A percentile compares a stretch with the other conserved stretches of the same genome.
phyloP scores from a whole-genome alignment of 202 grass and related monocot species.

The Miscanthus sacchariflorus region DNA sequence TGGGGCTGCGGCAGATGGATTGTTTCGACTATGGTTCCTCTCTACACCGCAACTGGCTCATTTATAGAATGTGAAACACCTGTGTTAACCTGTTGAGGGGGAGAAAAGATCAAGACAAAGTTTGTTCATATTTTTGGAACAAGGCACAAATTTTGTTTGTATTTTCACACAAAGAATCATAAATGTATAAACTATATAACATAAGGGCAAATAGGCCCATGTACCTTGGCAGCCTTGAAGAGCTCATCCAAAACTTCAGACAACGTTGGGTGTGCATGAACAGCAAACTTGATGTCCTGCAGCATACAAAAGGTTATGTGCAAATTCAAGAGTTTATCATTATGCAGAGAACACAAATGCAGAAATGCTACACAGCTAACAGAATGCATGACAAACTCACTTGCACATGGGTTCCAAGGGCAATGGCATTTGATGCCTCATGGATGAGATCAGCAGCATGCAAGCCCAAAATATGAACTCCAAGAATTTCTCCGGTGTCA shows the following conservation, averaged over 20 bases:
- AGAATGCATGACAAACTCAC: conserved; percentile 50
- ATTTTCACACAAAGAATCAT: neutral
- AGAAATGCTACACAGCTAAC: conserved; percentile 1
- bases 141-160: neutral
- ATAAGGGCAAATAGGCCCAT: neutral
- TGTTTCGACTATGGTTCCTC: conserved; percentile 30
- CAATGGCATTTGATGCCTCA: conserved; percentile 94
- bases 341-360: neutral
- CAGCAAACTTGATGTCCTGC: conserved; percentile 87
- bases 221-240: conserved; percentile 96
- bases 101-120: conserved; percentile 39
- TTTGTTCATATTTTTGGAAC: conserved; percentile 35
- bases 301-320: neutral
- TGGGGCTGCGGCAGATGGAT: neutral
- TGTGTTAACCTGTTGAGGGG: conserved; percentile 70
- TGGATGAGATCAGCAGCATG: conserved; percentile 97
- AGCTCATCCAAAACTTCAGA: conserved; percentile 94
- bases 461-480: conserved; percentile 95
- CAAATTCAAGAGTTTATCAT: conserved; percentile 8
- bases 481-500: conserved; percentile 93
- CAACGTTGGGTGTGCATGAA: conserved; percentile 96
- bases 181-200: no score
- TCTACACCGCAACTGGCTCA: conserved; percentile 86
- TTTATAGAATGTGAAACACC: conserved; percentile 74
- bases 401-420: conserved; percentile 77